Evolutionary conservation across 75 land plant genomes (phyloP).

Genomic region (Sequoia sempervirens): DNA sequence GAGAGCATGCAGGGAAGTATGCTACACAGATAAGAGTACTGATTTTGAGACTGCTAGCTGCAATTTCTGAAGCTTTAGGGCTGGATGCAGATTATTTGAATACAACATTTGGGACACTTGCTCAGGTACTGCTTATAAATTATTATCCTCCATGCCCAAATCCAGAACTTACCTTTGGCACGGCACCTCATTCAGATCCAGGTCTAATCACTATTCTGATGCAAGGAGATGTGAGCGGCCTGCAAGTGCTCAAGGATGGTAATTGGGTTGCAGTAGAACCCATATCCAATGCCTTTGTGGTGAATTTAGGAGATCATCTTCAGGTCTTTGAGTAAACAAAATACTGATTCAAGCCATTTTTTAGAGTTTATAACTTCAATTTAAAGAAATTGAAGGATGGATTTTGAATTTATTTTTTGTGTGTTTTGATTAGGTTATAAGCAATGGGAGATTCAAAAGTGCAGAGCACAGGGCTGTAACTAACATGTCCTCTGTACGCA

Average conservation of each 20-base stretch:
- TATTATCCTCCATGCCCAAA: conserved; percentile 62
- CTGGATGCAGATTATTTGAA: conserved; percentile 27
- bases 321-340: neutral
- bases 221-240: conserved; percentile 14
- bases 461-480: conserved; percentile 45
- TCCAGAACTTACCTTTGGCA: neutral
- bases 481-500: conserved; percentile 20
- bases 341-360: no score
- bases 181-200: conserved; percentile 50
- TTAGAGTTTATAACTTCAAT: no score
- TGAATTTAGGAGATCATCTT: conserved; percentile 29
- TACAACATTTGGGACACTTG: conserved; percentile 30
- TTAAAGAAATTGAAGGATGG: neutral
- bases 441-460: conserved; percentile 57
- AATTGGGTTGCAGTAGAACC: conserved; percentile 20
- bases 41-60: conserved; percentile 26
- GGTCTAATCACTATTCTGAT: conserved; percentile 33
- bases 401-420: no score
- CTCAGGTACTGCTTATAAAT: conserved; percentile 43
- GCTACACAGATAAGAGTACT: conserved; percentile 20
- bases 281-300: conserved; percentile 14
- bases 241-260: conserved; percentile 8
- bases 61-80: conserved; percentile 56
- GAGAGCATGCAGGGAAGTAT: conserved; percentile 28
- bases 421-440: conserved; percentile 16